A percentile compares a stretch with the other conserved stretches of the same genome.
These are phyloP conservation scores for Begonia fuchsioides DNA, from an alignment of 306 rosid genomes.

Conservation along the genomic window DNA sequence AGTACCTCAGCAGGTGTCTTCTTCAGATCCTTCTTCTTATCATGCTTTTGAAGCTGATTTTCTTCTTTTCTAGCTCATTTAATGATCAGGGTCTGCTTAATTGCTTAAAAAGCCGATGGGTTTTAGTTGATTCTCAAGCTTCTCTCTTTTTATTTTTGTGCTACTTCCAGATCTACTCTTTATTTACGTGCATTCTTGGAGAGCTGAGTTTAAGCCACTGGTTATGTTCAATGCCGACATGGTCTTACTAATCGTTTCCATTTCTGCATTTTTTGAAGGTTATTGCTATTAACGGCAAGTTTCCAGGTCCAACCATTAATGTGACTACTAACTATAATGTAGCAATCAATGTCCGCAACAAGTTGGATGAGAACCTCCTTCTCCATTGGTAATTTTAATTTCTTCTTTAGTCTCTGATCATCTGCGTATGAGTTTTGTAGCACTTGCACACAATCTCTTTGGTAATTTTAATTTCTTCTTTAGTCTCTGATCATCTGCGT, in stretches of 20 bases:
- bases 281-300: slow-evolving; percentile 63
- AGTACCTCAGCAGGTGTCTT: slow-evolving; percentile 32
- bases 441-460: too few relatives aligned
- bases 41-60: background rate
- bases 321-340: slow-evolving; percentile 87
- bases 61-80: slow-evolving; percentile 2
- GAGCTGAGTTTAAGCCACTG: slow-evolving; percentile 7
- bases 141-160: slow-evolving; percentile 7
- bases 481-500: too few relatives aligned
- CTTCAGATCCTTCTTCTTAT: slow-evolving; percentile 8
- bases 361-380: slow-evolving; percentile 77
- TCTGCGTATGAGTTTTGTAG: too few relatives aligned
- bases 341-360: slow-evolving; percentile 66
- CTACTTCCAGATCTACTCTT: slow-evolving; percentile 26
- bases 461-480: too few relatives aligned
- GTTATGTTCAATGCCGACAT: slow-evolving; percentile 2
- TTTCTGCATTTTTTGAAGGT: slow-evolving; percentile 43
- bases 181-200: slow-evolving; percentile 1
- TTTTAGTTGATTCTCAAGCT: slow-evolving; percentile 13
- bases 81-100: slow-evolving; percentile 3
- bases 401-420: too few relatives aligned
- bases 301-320: slow-evolving; percentile 83
- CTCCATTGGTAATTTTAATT: slow-evolving; percentile 44
- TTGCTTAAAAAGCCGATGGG: slow-evolving; percentile 12
- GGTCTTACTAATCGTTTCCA: slow-evolving; percentile 6